phyloP scores from a whole-genome alignment of 1,284 basidiomycete genomes.

The Cutaneotrichosporon sp. region DNA sequence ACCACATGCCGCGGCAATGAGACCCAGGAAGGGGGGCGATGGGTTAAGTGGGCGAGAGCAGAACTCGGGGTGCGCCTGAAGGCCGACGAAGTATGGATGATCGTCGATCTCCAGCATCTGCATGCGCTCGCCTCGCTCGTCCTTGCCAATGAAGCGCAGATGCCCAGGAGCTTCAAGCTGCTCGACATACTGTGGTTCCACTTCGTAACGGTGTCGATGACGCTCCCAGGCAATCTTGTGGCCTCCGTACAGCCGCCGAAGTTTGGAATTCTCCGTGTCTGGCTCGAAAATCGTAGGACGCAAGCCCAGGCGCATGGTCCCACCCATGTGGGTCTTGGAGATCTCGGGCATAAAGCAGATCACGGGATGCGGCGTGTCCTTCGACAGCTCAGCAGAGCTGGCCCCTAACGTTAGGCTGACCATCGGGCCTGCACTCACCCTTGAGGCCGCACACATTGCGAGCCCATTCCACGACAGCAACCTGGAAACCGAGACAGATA shows the following conservation, averaged over 20 bases:
- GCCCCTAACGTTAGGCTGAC: conserved; percentile 57
- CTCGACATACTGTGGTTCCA: conserved; percentile 84
- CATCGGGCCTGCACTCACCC: conserved; percentile 48
- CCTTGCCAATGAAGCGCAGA: conserved; percentile 81
- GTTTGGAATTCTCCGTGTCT: conserved; percentile 59
- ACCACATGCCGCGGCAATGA: conserved; percentile 81
- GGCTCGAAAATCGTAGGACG: conserved; percentile 85
- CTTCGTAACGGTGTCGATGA: conserved; percentile 95
- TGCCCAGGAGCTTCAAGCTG: conserved; percentile 63
- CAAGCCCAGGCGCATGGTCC: conserved; percentile 95
- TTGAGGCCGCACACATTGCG: conserved; percentile 73
- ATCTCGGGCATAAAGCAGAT: conserved; percentile 99
- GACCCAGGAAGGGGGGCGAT: conserved; percentile 93
- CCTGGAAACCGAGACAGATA: conserved; percentile 96
- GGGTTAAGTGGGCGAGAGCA: conserved; percentile 98
- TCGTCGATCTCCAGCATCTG: conserved; percentile 87
- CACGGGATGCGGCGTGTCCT: conserved; percentile 60
- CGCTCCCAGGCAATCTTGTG: conserved; percentile 86
- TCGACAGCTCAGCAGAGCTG: conserved; percentile 79
- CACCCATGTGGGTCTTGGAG: conserved; percentile 95
- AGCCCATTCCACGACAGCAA: conserved; percentile 94
- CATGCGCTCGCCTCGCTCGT: conserved; percentile 96
- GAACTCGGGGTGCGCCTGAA: conserved; percentile 98
- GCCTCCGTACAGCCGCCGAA: conserved; percentile 80
- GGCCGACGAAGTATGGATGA: conserved; percentile 90